phyloP scores from a whole-genome alignment of 345 rosid species.

The Linum usitatissimum region DNA sequence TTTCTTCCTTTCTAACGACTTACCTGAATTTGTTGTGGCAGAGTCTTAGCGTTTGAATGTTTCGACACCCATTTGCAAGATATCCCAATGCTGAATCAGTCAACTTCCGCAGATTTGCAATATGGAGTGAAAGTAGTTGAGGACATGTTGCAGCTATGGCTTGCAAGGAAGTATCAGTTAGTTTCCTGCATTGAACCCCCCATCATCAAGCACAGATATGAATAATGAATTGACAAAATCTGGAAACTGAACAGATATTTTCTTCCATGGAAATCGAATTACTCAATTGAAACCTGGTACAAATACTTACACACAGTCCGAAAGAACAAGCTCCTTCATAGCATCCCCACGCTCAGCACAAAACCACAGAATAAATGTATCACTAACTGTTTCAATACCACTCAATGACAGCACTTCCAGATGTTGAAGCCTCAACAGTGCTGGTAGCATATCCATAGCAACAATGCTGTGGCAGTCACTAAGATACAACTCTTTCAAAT shows the following conservation, averaged over 20 bases:
- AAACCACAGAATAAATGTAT: constrained; percentile 44
- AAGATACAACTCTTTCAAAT: constrained; percentile 57
- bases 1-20: neutral
- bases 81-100: constrained; percentile 67
- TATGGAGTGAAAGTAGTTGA: constrained; percentile 41
- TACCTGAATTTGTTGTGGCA: constrained; percentile 72
- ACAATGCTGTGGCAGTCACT: constrained; percentile 70
- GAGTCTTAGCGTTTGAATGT: constrained; percentile 43
- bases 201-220: constrained; percentile 7
- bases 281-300: neutral
- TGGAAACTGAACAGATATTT: neutral
- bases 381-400: constrained; percentile 48
- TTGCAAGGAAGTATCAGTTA: constrained; percentile 71
- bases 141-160: constrained; percentile 58
- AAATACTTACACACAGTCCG: constrained; percentile 55
- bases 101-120: constrained; percentile 54
- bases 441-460: constrained; percentile 44
- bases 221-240: neutral
- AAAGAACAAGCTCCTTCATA: constrained; percentile 60
- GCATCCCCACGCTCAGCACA: constrained; percentile 33
- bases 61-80: constrained; percentile 70
- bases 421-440: constrained; percentile 48
- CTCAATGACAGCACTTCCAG: constrained; percentile 66
- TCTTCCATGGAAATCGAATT: neutral
- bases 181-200: constrained; percentile 41